These are phyloP conservation scores for Hanseniaspora jakobsenii DNA, from an alignment of 805 yeast genomes.

Conservation along the genomic window DNA sequence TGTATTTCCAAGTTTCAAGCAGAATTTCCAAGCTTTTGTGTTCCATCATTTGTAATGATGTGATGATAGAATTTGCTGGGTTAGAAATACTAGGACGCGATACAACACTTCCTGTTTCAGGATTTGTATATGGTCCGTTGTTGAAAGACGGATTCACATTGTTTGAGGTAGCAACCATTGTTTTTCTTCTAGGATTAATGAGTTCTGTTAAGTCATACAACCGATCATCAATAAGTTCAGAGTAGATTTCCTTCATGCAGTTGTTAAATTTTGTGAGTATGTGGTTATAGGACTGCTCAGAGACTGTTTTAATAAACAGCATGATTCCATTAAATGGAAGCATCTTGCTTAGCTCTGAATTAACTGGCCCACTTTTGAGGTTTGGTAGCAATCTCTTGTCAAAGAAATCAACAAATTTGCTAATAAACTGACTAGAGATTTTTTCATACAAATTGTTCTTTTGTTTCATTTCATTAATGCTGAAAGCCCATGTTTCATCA, in stretches of 20 bases:
- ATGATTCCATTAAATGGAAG: slow-evolving; percentile 39
- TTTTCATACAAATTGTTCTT: slow-evolving; percentile 49
- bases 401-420: slow-evolving; percentile 35
- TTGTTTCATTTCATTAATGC: slow-evolving; percentile 53
- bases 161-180: not conserved
- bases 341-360: slow-evolving; percentile 30
- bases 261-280: slow-evolving; percentile 29
- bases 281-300: slow-evolving; percentile 35
- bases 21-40: slow-evolving; percentile 11
- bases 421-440: slow-evolving; percentile 41
- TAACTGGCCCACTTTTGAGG: slow-evolving; percentile 25
- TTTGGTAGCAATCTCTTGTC: slow-evolving; percentile 31
- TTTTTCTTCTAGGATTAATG: slow-evolving; percentile 7
- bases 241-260: slow-evolving; percentile 27
- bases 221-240: slow-evolving; percentile 22
- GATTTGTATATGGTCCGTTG: not conserved
- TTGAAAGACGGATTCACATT: not conserved
- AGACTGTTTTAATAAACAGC: slow-evolving; percentile 48
- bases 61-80: not conserved
- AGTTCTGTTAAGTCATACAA: slow-evolving; percentile 19
- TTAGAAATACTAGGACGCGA: slow-evolving; percentile 6
- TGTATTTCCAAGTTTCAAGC: slow-evolving; percentile 20
- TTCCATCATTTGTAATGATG: slow-evolving; percentile 6
- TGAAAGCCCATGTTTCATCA: slow-evolving; percentile 24
- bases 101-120: slow-evolving; percentile 1